phyloP scores from a whole-genome alignment of 257 asterid genomes.

The Solanum chilense region DNA sequence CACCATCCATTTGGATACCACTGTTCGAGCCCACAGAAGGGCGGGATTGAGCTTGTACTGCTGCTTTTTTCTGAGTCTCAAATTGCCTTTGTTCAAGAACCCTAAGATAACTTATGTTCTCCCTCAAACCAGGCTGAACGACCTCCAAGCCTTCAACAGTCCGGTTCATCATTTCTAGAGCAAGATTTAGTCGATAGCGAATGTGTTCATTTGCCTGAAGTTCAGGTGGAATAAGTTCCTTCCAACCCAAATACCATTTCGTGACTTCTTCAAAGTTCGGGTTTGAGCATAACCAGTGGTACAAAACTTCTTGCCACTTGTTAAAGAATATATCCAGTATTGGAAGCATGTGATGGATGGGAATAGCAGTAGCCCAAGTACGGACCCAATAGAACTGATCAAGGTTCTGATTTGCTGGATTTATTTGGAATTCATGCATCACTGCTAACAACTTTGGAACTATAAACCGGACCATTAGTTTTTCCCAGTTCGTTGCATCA shows the following conservation, averaged over 20 bases:
- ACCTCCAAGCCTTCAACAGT: constrained; percentile 84
- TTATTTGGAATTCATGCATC: constrained; percentile 61
- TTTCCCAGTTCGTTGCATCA: constrained; percentile 86
- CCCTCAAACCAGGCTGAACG: constrained; percentile 69
- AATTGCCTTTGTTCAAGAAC: constrained; percentile 72
- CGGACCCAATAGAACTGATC: constrained; percentile 62
- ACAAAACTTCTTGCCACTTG: constrained; percentile 83
- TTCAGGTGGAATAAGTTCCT: constrained; percentile 61
- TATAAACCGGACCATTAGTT: constrained; percentile 54
- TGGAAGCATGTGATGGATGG: constrained; percentile 72
- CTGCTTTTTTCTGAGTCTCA: constrained; percentile 68
- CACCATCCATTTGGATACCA: constrained; percentile 11
- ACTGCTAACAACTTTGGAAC: constrained; percentile 51
- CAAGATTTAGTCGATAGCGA: constrained; percentile 45
- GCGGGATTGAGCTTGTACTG: constrained; percentile 51
- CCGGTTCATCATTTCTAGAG: constrained; percentile 74
- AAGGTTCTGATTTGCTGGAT: constrained; percentile 63
- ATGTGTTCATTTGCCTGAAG: constrained; percentile 67
- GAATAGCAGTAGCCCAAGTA: constrained; percentile 57
- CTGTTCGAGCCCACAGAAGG: constrained; percentile 4
- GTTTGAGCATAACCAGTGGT: constrained; percentile 64
- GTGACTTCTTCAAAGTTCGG: constrained; percentile 76
- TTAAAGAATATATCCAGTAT: constrained; percentile 69
- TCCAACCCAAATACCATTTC: constrained; percentile 83
- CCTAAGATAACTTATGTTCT: constrained; percentile 55